These are phyloP conservation scores for Pulveroboletus sp. DNA, from an alignment of 768 basidiomycete species.

Conservation along the genomic window DNA sequence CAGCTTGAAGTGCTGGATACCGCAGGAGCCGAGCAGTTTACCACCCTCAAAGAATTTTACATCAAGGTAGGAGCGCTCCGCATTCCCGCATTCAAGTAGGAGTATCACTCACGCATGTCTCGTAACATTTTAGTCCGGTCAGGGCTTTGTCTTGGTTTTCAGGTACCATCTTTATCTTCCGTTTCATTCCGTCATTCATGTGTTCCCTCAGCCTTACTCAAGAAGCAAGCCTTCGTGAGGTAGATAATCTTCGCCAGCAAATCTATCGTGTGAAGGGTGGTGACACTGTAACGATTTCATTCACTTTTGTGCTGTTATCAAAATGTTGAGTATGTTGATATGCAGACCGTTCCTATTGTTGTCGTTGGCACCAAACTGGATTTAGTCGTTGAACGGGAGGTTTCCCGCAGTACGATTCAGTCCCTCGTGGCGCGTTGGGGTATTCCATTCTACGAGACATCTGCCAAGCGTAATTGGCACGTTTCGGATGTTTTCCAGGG, in stretches of 20 bases:
- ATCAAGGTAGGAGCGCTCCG: conserved; percentile 68
- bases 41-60: conserved; percentile 73
- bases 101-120: background rate
- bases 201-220: conserved; percentile 59
- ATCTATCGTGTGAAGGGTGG: conserved; percentile 77
- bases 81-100: background rate
- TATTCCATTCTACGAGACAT: conserved; percentile 81
- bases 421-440: conserved; percentile 62
- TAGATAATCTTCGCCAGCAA: conserved; percentile 75
- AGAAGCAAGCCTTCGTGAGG: conserved; percentile 75
- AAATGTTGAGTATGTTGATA: conserved; percentile 5
- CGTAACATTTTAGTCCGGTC: conserved; percentile 45
- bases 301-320: background rate
- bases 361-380: conserved; percentile 86
- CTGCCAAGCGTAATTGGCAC: conserved; percentile 83
- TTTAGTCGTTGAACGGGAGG: conserved; percentile 75
- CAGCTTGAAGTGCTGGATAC: conserved; percentile 82
- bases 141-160: conserved; percentile 82
- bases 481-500: conserved; percentile 76
- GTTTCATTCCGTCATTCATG: background rate
- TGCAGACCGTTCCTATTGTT: conserved; percentile 69
- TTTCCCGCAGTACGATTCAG: conserved; percentile 60
- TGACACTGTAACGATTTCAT: conserved; percentile 44
- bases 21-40: conserved; percentile 85
- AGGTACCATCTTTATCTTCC: conserved; percentile 42